Base-by-base conservation (phyloP, 2,329 filamentous ascomycete species). In the Alternaria ethzedia region DNA sequence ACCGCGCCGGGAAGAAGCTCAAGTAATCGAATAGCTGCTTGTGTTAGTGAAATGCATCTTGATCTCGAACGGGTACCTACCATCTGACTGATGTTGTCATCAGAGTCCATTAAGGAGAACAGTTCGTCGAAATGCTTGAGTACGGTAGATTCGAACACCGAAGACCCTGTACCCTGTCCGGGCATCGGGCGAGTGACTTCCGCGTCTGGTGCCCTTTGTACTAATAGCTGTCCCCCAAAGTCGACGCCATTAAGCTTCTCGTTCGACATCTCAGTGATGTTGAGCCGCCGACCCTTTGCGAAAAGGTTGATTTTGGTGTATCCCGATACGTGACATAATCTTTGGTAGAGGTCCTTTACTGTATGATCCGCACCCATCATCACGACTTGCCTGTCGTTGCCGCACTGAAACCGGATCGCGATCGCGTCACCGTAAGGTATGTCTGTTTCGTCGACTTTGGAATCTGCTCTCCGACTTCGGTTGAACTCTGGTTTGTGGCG, bases 51-150 rank as follows among this genome's bases (percentile, higher is more conserved):
- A 21, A 3, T 28, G 13, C 46, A 20, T 7, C 28, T 26, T 15
- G 13, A 58, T 9, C 8, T 10, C 25, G n/a, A 30, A 10, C n/a
- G 23, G 10, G 9, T 41, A 64, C 69, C 60, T 56, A 74, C 74
- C 68, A 70, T 59, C 60, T 70, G 68, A 61, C 79, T 81, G 15
- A 75, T 75, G 3, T 59, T 57, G 61, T 94, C 89, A 47, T 92
- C 87, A 81, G 94, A 87, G 67, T 89, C 88, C 57, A 98, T 84
- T 72, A 95, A 91, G 46, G 88, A 87, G 85, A 96, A 97, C 23
- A 99, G 82, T 64, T 95, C 89, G 57, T 92, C 87, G 73, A 97
- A 97, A 78, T 96, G 92, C 61, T 89, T 86, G 69, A 96, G 83
- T 21, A 98, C 89, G 71, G 95, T 92, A 12, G 88, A 85, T 75